Conservation (phyloP, 169 alveolate species). For the Perkinsus olseni region DNA sequence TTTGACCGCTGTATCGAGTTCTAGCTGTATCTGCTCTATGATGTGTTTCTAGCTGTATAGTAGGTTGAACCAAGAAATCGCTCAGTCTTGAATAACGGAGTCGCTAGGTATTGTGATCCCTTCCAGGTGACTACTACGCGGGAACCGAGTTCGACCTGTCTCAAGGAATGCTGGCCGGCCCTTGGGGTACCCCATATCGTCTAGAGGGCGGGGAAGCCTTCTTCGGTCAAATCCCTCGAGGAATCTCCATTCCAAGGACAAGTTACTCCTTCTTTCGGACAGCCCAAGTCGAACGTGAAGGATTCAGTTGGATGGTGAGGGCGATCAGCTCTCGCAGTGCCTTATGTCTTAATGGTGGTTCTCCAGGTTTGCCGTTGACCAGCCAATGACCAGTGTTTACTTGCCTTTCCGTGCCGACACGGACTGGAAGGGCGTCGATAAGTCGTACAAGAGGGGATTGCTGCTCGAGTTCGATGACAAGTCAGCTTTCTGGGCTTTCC, state of each 20-base stretch:
- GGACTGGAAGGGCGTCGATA: background rate
- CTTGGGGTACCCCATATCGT: conserved; percentile 11
- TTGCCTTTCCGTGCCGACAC: conserved; percentile 4
- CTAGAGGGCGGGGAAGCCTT: conserved; percentile 5
- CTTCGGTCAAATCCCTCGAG: conserved; percentile 12
- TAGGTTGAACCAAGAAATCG: too few species aligned
- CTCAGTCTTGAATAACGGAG: background rate
- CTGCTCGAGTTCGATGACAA: background rate
- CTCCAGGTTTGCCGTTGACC: conserved; percentile 6
- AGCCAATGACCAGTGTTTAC: background rate
- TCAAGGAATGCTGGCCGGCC: conserved; percentile 12
- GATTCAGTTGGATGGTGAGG: background rate
- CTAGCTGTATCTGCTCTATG: too few species aligned
- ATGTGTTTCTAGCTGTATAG: too few species aligned
- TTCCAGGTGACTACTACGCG: conserved; percentile 1
- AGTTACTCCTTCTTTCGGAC: background rate
- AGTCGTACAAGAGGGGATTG: background rate
- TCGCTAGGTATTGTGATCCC: too few species aligned
- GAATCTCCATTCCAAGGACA: conserved; percentile 3
- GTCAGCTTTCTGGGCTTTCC: conserved; percentile 12
- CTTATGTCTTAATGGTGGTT: background rate
- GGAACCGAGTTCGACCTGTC: conserved; percentile 14
- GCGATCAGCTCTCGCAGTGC: background rate
- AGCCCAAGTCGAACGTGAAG: background rate
- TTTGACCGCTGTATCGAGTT: too few species aligned